phyloP scores from a whole-genome alignment of 2,329 filamentous ascomycete species.

The Cordyceps fumosorosea region DNA sequence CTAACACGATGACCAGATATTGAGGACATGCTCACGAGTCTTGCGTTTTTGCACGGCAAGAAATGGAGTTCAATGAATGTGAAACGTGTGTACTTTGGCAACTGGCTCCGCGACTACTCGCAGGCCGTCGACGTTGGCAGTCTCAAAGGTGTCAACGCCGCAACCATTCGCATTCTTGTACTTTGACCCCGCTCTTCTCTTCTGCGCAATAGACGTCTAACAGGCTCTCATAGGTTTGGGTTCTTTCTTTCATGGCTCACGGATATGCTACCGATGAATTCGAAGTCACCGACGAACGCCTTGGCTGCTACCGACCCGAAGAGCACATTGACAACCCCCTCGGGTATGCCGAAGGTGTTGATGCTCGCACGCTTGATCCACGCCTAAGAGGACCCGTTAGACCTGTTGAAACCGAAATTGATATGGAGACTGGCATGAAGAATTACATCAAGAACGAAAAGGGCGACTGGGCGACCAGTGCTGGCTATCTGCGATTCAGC shows the following conservation, averaged over 20 bases:
- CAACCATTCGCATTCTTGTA: constrained; percentile 69
- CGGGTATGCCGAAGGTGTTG: constrained; percentile 77
- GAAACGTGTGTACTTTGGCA: constrained; percentile 76
- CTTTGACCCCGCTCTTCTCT: constrained; percentile 10
- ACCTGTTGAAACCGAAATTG: constrained; percentile 64
- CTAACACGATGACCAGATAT: constrained; percentile 47
- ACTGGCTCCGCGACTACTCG: constrained; percentile 81
- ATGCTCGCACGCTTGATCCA: constrained; percentile 75
- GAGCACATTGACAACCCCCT: constrained; percentile 71
- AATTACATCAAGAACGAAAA: constrained; percentile 95
- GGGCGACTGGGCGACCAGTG: constrained; percentile 82
- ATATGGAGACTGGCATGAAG: constrained; percentile 85
- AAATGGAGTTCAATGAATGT: constrained; percentile 80
- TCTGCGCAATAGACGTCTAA: not conserved
- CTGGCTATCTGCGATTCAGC: constrained; percentile 75
- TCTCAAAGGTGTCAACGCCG: constrained; percentile 69
- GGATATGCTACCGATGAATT: constrained; percentile 84
- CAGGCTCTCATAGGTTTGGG: constrained; percentile 51
- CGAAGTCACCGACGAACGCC: constrained; percentile 72
- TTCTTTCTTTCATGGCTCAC: constrained; percentile 74
- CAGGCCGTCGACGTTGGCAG: constrained; percentile 77
- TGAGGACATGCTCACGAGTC: constrained; percentile 72
- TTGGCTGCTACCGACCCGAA: constrained; percentile 76
- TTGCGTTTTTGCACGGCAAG: constrained; percentile 71
- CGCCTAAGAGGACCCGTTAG: constrained; percentile 76